Percentiles rank a stretch among this genome's conserved stretches.
phyloP scores from a whole-genome alignment of 768 basidiomycete species.

The Tubosaeta sp. region DNA sequence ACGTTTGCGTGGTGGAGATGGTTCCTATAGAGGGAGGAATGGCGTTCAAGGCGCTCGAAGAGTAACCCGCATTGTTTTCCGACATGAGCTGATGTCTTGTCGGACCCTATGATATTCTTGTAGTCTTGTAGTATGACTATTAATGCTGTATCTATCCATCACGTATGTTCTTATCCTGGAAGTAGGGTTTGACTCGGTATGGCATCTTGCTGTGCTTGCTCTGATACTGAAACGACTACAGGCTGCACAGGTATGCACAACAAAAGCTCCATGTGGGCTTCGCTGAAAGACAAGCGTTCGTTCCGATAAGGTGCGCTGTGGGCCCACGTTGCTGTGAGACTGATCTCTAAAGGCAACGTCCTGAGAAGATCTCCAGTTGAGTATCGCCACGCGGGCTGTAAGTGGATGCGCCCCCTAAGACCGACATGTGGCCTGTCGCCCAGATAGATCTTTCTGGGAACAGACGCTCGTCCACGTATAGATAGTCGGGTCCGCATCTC shows the following conservation, averaged over 20 bases:
- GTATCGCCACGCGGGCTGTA: constrained; percentile 4
- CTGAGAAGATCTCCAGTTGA: constrained; percentile 4
- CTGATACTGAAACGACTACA: neutral
- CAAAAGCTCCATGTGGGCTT: neutral
- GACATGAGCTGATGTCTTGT: neutral
- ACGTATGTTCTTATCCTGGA: neutral
- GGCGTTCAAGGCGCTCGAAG: constrained; percentile 1
- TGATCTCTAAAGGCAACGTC: neutral
- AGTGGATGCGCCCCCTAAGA: neutral
- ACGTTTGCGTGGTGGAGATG: constrained; percentile 2
- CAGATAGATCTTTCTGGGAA: constrained; percentile 18
- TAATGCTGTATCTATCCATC: neutral
- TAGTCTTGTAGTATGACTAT: neutral
- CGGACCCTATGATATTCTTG: neutral
- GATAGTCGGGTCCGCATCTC: constrained; percentile 11
- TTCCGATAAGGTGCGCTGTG: constrained; percentile 12
- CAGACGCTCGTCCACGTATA: constrained; percentile 13
- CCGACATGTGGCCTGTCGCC: constrained; percentile 1
- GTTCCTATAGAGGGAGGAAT: neutral
- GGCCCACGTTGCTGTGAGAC: constrained; percentile 19
- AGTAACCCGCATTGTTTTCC: neutral
- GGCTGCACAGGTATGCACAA: neutral
- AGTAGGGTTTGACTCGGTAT: constrained; percentile 1
- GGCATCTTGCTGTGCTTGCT: constrained; percentile 11
- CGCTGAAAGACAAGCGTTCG: constrained; percentile 8